Evolutionary conservation across 768 basidiomycete genomes (phyloP), one percentile per base, ranked within the genome.

Genomic region (Boletales sp.): DNA sequence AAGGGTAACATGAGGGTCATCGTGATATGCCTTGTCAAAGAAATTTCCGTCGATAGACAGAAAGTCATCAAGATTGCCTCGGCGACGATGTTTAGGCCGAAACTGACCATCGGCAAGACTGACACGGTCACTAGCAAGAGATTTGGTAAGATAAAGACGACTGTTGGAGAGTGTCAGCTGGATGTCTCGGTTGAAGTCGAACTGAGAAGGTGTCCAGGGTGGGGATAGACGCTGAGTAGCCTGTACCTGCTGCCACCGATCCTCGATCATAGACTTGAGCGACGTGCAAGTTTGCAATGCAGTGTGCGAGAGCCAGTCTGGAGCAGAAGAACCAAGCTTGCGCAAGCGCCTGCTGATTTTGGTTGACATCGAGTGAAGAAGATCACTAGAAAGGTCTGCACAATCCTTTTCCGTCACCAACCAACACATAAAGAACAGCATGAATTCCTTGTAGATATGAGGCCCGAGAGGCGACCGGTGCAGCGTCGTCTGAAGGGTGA

Each of bases 381-480:
- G 5, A 37, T 73, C 61, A 34, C 50, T 68, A 5, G 56, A 32
- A 21, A 57, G 39, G 11, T 62, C 49, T 0, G 1, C 7, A 2
- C 48, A 37, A 1, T 61, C 40, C 5, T 61, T 65, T 7, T 53
- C 44, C 7, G 46, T 57, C 31, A 3, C 58, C 34, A 3, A 73
- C 52, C 54, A 32, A 5, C 68, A 54, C 31, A 74, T 56, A 43
- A 78, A 60, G 42, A 69, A 79, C 2, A 73, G 37, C 56, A 79
- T 72, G 61, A 82, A 82, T 5, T 36, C n/a, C 48, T 82, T 82
- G 63, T 82, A 82, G 0, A 60, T 58, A 17, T 37, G 35, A 10
- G 40, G 10, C 3, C 52, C 55, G 2, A 45, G 42, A 30, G 48
- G 12, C 9, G 46, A 47, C 14, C 38, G 47, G n/a, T 45, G 48